Base-by-base conservation (phyloP, 1,284 basidiomycete species). In the Ganoderma resinaceum region DNA sequence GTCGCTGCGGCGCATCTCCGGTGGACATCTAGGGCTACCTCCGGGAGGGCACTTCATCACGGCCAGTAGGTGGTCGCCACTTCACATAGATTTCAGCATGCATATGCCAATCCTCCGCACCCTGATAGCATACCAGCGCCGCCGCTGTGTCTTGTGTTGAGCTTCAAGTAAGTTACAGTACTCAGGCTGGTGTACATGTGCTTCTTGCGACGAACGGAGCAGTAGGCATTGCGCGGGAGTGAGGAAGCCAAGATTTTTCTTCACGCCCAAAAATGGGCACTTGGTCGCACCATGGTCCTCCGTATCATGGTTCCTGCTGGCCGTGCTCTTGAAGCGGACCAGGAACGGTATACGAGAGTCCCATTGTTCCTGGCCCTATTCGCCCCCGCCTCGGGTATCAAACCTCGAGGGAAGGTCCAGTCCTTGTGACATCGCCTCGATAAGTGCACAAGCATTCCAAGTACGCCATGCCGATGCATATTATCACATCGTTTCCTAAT, bases 221-320 rank as follows among this genome's bases (percentile, higher is more conserved):
- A 23, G 75, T n/a, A 78, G 37, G 75, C 74, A 0, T 75, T 79
- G 0, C 77, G 79, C 65, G 75, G 68, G 43, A 78, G n/a, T n/a
- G n/a, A n/a, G n/a, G n/a, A n/a, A n/a, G n/a, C n/a, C n/a, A n/a
- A 73, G 63, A 82, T 43, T 20, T 78, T 76, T 72, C 82, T 87
- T 66, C 85, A 78, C 76, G 35, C 79, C 31, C 86, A 88, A 72
- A 76, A 87, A 0, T 86, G 84, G 85, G 83, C 83, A 0, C 72
- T 83, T 49, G 86, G 84, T 1, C 79, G 84, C 0, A 78, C 81
- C 3, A 81, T 82, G 11, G 73, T 0, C 72, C n/a, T n/a, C n/a
- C 79, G 84, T 0, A 78, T 80, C 3, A 81, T 82, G 11, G 73
- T 0, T 72, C 81, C 14, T 73, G 82, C 4, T 70, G 43, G n/a